Conservation (phyloP, 768 basidiomycete genomes). For the Calocybe indica region DNA sequence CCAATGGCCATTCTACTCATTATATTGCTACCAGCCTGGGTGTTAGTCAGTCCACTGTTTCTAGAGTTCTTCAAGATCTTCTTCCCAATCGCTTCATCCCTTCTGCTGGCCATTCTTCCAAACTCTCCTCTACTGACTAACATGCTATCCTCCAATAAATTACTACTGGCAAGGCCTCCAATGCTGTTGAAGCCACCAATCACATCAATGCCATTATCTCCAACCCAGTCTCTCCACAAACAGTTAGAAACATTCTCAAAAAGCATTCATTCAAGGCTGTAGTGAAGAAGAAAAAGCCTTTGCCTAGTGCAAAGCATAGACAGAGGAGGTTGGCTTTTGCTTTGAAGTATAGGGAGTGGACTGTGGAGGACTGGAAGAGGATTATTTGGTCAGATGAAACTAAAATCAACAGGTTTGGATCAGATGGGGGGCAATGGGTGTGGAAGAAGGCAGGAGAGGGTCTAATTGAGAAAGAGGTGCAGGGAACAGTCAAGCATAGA, state of each 20-base stretch:
- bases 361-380: conserved; percentile 19
- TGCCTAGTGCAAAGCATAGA: conserved; percentile 4
- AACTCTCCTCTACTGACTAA: conserved; percentile 7
- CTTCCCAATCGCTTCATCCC: background rate
- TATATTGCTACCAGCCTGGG: too few species aligned
- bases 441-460: conserved; percentile 15
- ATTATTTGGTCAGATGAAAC: conserved; percentile 23
- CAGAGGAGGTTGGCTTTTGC: conserved; percentile 8
- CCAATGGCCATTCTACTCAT: too few species aligned
- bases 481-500: conserved; percentile 16
- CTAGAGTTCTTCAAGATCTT: too few species aligned
- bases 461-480: conserved; percentile 9
- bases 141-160: conserved; percentile 2
- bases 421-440: conserved; percentile 11
- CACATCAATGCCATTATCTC: conserved; percentile 5
- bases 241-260: conserved; percentile 3
- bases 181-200: conserved; percentile 8
- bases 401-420: conserved; percentile 23
- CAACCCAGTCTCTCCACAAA: conserved; percentile 6
- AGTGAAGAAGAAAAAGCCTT: conserved; percentile 8
- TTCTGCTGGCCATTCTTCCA: conserved; percentile 5
- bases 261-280: conserved; percentile 3
- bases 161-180: conserved; percentile 1
- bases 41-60: too few species aligned
- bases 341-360: conserved; percentile 12